Evolutionary conservation across 1,284 basidiomycete genomes (phyloP), one percentile per base, ranked within the genome.

Genomic region (Puccinia polysora): DNA sequence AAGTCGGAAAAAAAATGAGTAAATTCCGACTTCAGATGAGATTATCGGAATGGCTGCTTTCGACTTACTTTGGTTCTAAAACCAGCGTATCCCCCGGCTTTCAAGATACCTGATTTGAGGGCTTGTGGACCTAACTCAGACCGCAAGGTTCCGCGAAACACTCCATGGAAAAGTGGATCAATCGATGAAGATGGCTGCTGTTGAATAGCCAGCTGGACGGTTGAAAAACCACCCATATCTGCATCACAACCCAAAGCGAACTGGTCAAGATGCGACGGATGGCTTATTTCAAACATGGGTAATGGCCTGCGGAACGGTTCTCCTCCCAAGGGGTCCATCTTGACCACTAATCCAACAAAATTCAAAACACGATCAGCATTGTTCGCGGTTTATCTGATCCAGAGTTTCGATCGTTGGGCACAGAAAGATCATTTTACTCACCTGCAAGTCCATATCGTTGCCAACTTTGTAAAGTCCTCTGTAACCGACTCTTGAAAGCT

Each of bases 151-250:
- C 67, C 67, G 7, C 56, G 38, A 28, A 70, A 70, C 23, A 70
- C 56, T 12, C 67, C 67, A 23, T 55, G 50, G n/a, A 43, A 25
- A 25, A 58, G 40, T 18, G 64, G 64, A 30, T 45, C n/a, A 30
- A n/a, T 50, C 18, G 34, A 23, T 8, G 53, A 49, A 4, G 28
- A 25, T 2, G 56, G 38, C 28, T 12, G 18, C 43, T 60, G 43
- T 52, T 70, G 52, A 20, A 60, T 60, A 1, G 67, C 55, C 47
- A 70, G 53, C 53, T 67, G 65, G 40, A 68, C 40, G 18, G 67
- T 64, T 2, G 90, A 90, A n/a, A 84, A 84, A 1, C 92, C 92
- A 1, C 91, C 91, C 63, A 92, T 87, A 79, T 94, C 91, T 2
- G 84, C 83, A 79, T 94, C 91, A 76, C 87, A 89, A 2, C 91